Evolutionary conservation across 176 grass and related monocot species (phyloP), one percentile per base, ranked within the genome.

Genomic region (Carex pumila): DNA sequence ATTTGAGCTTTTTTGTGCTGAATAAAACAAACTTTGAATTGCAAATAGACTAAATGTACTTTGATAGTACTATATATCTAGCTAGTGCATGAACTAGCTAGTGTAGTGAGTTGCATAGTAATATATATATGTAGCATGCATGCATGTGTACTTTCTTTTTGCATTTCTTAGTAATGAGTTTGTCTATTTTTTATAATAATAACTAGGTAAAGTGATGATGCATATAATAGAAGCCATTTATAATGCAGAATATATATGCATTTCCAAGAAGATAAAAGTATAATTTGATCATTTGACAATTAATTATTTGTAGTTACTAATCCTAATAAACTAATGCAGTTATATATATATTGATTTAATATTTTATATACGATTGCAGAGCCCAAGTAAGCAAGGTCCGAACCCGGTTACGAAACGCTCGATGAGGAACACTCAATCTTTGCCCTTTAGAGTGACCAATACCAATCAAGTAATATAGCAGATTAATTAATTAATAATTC

Each of bases 381-480:
- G 80, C 29, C 59, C 58, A 30, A 67, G 10, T 12, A 50, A 82
- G 61, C 30, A 39, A n/a, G 21, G 36, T 49, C 6, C 61, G 0
- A 82, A 18, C 37, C 80, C 80, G 19, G 61, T 52, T 29, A 8
- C 19, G 37, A 82, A 82, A 41, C 61, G 31, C 37, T 43, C 41
- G 3, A 67, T 34, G 34, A 67, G 61, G 80, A 82, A 65, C 80
- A 67, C 12, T 65, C 43, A 66, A 66, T 32, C 61, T 65, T 37
- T 29, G 39, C 61, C 80, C 15, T 65, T 43, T 62, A 82, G 19
- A 82, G 61, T 67, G 80, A 82, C 61, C 80, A 82, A 82, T 65
- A 52, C 61, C 12, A 30, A 82, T 66, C 58, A 66, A 57, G 80
- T 82, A 82, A 65, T 59, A 25, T 25, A 25, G 37, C 7, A 15